Percentiles rank a stretch among this genome's conserved stretches.
Evolutionary conservation across 495 filamentous ascomycete genomes (phyloP).

Genomic region (Ramalina intermedia): DNA sequence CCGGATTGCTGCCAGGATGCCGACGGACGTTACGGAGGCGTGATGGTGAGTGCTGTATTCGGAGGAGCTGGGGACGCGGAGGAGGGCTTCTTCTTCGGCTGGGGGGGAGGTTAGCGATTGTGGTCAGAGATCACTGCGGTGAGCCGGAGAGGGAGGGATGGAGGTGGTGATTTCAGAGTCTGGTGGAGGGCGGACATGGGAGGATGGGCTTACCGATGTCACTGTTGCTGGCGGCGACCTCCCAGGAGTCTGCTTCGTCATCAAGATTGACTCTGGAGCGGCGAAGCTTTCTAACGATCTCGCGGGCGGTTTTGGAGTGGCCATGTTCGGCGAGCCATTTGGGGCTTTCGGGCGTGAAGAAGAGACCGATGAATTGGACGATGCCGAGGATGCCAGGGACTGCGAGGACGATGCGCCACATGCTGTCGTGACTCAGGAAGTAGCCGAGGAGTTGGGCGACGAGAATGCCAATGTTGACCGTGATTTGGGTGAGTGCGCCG

Average conservation of each 20-base stretch:
- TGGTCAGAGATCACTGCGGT: too few species aligned
- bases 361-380: slow-evolving; percentile 48
- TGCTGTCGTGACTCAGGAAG: slow-evolving; percentile 60
- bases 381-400: slow-evolving; percentile 55
- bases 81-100: slow-evolving; percentile 32
- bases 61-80: slow-evolving; percentile 24
- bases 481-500: slow-evolving; percentile 83
- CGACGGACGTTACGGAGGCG: slow-evolving; percentile 31
- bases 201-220: slow-evolving; percentile 17
- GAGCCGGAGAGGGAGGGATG: too few species aligned
- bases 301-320: slow-evolving; percentile 43
- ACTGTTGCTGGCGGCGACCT: slow-evolving; percentile 27
- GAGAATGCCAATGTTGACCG: slow-evolving; percentile 87
- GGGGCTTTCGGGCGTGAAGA: slow-evolving; percentile 70
- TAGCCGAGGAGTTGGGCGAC: slow-evolving; percentile 71
- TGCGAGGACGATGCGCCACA: slow-evolving; percentile 74
- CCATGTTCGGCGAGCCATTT: slow-evolving; percentile 65
- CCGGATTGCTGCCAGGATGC: slow-evolving; percentile 49
- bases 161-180: too few species aligned
- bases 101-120: not conserved
- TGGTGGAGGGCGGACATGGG: not conserved
- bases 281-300: slow-evolving; percentile 57
- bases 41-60: slow-evolving; percentile 13
- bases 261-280: slow-evolving; percentile 54
- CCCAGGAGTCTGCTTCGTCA: slow-evolving; percentile 56